Conservation (phyloP, 164 flowering plant genomes). For the Magnolia officinalis region DNA sequence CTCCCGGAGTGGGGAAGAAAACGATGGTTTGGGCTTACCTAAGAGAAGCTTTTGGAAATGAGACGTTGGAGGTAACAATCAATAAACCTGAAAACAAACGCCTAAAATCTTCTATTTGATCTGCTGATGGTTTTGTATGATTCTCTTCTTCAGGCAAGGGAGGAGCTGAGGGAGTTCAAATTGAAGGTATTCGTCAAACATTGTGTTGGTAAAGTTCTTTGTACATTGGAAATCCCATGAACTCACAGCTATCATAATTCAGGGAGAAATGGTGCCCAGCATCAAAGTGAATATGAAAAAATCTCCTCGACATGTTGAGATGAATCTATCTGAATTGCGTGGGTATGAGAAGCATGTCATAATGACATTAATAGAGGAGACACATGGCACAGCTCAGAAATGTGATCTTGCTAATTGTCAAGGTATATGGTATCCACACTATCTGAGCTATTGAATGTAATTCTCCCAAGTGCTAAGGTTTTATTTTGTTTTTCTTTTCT, state of each 20-base stretch:
- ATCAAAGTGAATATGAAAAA: slow-evolving; percentile 40
- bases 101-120: background rate
- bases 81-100: background rate
- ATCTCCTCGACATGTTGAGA: slow-evolving; percentile 53
- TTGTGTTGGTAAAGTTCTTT: background rate
- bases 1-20: slow-evolving; percentile 67
- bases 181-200: slow-evolving; percentile 40
- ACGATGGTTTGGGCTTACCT: slow-evolving; percentile 68
- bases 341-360: slow-evolving; percentile 71
- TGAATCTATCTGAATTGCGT: slow-evolving; percentile 50
- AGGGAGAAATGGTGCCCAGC: slow-evolving; percentile 50
- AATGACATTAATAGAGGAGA: slow-evolving; percentile 48
- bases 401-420: slow-evolving; percentile 24
- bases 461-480: background rate
- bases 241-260: slow-evolving; percentile 6
- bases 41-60: slow-evolving; percentile 45
- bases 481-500: background rate
- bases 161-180: slow-evolving; percentile 36
- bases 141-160: slow-evolving; percentile 32
- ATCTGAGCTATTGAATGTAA: background rate
- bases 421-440: slow-evolving; percentile 29
- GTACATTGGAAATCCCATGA: background rate
- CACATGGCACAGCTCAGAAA: slow-evolving; percentile 15
- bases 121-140: background rate
- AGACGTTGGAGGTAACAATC: slow-evolving; percentile 37